Base-by-base conservation (phyloP, 495 filamentous ascomycete genomes). In the Xylaria scruposa region DNA sequence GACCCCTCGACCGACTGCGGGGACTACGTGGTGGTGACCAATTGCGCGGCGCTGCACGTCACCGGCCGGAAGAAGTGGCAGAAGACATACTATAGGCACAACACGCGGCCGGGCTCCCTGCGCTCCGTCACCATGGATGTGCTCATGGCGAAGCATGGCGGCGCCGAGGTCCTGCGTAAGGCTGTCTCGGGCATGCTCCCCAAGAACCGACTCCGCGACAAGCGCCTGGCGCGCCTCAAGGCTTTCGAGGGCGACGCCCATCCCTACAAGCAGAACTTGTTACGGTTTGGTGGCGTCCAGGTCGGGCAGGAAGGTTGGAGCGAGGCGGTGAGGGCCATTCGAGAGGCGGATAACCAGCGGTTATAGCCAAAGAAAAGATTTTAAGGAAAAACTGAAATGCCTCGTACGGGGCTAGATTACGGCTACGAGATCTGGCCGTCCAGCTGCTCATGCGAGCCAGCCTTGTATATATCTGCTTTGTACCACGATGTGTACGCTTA, bases 161-260 rank as follows among this genome's bases (percentile, higher is more conserved):
- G 96, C 73, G 94, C 91, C 47, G 96, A 99, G 89, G 92, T 98
- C 66, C 81, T 99, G 81, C 87, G 94, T 73, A 92, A 92, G 81
- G 96, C 96, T 13, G 96, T 99, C 31, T 91, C 90, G 79, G 96
- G 96, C 67, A 99, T 99, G 96, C 81, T 99, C 84, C 96, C 96
- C 60, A 99, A 98, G 91, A 99, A 99, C 83, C 82, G 94, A 74
- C 83, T 99, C 76, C 85, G 94, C 78, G 93, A 96, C 79, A 90
- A 91, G 83, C 81, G 97, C 71, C 81, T 99, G 84, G 92, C 89
- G n/a, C 85, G 96, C 76, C 82, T 99, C 79, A 98, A 97, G 89
- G 94, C 92, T 26, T 99, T 98, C 82, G 96, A 98, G 83, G 94
- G 96, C 26, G 86, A 90, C 47, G 88, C 88, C 42, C 96, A 98